Base-by-base conservation (phyloP, 257 asterid species). In the Paulownia fortunei region DNA sequence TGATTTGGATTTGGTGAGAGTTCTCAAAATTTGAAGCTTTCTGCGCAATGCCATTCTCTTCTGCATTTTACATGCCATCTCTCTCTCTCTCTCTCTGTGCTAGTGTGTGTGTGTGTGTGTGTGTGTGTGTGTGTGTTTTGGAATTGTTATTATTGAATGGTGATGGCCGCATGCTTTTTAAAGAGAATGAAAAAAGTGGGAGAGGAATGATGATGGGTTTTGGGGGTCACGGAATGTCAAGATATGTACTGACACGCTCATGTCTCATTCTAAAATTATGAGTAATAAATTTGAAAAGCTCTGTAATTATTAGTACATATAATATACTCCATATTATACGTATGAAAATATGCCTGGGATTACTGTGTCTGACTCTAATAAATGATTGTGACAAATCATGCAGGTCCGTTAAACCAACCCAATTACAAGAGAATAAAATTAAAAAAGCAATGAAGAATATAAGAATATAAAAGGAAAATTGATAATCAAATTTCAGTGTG, bases 1-100 rank as follows among this genome's bases (percentile, higher is more conserved):
- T 23, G 97, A 85, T 88, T 88, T 91, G 82, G 97, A 93, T 41
- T 89, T 87, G 81, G 90, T 80, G 0, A 93, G 87, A 58, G 72
- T 74, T 80, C 88, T 73, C 79, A 91, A 79, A 10, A 82, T 81
- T 65, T 76, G 90, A 81, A 93, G 87, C 89, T 91, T 93, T 69
- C 90, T 87, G 64, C 83, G 80, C 37, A 84, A 1, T 37, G 83
- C 82, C 8, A 81, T 81, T 75, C 86, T 87, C 74, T 82, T 87
- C 32, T 79, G 89, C 78, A 81, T 75, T 54, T 79, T 87, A 4
- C 85, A 72, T 9, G 77, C 84, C 90, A 88, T 82, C 26, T 78
- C 65, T 47, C 49, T 56, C 80, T 79, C 34, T 78, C 32, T 27
- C 66, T 76, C 69, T 75, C 8, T 66, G 24, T 69, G n/a, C 34